Evolutionary conservation across 306 rosid genomes (phyloP).

Genomic region (Rosa lucieae): DNA sequence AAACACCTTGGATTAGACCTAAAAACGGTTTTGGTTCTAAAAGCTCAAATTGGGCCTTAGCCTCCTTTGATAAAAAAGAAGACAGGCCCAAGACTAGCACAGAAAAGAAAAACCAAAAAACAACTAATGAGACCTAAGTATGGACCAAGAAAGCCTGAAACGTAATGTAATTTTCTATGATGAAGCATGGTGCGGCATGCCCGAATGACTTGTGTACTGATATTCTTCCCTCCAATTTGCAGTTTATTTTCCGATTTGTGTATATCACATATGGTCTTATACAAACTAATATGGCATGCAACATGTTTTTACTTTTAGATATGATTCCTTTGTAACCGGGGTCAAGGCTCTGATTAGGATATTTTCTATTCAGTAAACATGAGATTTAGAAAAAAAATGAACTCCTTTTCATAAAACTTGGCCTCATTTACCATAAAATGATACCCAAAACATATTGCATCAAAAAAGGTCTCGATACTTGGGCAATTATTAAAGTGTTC

Average conservation of each 20-base stretch:
- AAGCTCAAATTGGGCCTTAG: too few relatives aligned
- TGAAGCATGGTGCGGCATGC: slow-evolving; percentile 4
- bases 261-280: not conserved
- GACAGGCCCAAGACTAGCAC: too few relatives aligned
- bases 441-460: too few relatives aligned
- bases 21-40: too few relatives aligned
- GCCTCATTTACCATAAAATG: too few relatives aligned
- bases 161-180: slow-evolving; percentile 40
- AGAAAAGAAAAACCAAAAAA: too few relatives aligned
- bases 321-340: not conserved
- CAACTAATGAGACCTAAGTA: too few relatives aligned
- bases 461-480: not conserved
- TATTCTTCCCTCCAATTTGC: not conserved
- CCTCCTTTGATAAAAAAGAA: too few relatives aligned
- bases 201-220: not conserved
- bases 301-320: not conserved
- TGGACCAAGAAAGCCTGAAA: slow-evolving; percentile 9
- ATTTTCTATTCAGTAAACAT: not conserved
- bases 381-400: not conserved
- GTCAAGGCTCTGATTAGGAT: not conserved
- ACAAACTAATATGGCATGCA: not conserved
- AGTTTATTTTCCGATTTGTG: not conserved
- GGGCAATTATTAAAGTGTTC: not conserved
- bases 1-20: too few relatives aligned
- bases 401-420: too few relatives aligned